Conservation (phyloP, 805 yeast species). For the Metschnikowia henanensis region DNA sequence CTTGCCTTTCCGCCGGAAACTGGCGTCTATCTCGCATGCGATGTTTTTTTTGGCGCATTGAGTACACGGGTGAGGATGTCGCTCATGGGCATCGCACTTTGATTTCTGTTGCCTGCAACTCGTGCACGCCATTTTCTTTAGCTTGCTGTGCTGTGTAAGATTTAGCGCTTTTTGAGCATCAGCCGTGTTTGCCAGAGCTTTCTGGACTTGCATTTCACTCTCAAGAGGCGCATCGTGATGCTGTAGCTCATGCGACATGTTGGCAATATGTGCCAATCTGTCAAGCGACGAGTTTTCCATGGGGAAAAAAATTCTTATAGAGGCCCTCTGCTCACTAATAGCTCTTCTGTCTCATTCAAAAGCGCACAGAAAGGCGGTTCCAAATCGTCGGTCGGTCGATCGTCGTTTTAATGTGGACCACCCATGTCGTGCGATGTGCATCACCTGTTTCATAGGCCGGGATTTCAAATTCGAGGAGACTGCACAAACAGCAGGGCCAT, state of each 20-base stretch:
- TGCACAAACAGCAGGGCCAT: neutral
- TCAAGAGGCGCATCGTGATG: conserved; percentile 16
- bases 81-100: conserved; percentile 81
- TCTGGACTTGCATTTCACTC: conserved; percentile 7
- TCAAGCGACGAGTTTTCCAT: conserved; percentile 34
- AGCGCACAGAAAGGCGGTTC: too few relatives aligned
- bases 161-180: neutral
- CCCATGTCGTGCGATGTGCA: neutral
- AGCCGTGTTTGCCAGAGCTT: neutral
- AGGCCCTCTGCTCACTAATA: too few relatives aligned
- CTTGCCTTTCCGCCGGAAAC: conserved; percentile 86
- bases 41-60: conserved; percentile 73
- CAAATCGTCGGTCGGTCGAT: neutral
- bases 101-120: conserved; percentile 97
- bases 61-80: conserved; percentile 76
- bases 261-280: conserved; percentile 43
- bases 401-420: neutral
- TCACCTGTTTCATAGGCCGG: neutral
- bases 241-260: conserved; percentile 42
- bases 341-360: too few relatives aligned
- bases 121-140: conserved; percentile 69
- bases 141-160: conserved; percentile 3
- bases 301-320: neutral
- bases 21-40: conserved; percentile 71
- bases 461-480: neutral